phyloP scores from a whole-genome alignment of 768 basidiomycete species.

The Pleurotus tuoliensis region DNA sequence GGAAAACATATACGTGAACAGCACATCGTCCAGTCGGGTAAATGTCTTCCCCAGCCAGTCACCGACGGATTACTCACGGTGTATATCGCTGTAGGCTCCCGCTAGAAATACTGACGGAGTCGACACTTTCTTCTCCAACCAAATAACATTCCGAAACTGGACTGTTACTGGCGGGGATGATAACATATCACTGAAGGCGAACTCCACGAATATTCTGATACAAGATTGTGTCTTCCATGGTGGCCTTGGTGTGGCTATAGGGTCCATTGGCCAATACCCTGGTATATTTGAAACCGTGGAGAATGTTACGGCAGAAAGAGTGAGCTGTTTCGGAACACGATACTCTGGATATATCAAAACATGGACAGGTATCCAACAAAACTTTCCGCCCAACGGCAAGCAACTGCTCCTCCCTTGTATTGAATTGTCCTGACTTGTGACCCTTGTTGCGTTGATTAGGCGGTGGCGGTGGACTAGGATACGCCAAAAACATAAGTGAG shows the following conservation, averaged over 20 bases:
- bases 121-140: constrained; percentile 33
- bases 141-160: constrained; percentile 34
- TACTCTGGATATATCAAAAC: constrained; percentile 31
- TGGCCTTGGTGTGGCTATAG: constrained; percentile 37
- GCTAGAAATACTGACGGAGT: constrained; percentile 34
- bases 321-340: constrained; percentile 18
- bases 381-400: constrained; percentile 29
- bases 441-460: constrained; percentile 12
- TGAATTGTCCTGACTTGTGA: neutral
- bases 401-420: neutral
- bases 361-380: constrained; percentile 29
- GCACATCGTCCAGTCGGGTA: constrained; percentile 29
- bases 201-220: constrained; percentile 37
- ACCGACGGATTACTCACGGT: neutral
- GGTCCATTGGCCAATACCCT: constrained; percentile 28
- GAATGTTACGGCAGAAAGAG: constrained; percentile 24
- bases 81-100: constrained; percentile 15
- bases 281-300: constrained; percentile 25
- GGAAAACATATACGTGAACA: constrained; percentile 36
- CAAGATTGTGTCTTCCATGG: constrained; percentile 31
- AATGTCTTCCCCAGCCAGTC: neutral
- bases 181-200: constrained; percentile 35
- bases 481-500: constrained; percentile 24
- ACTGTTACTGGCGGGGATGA: constrained; percentile 36
- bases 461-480: constrained; percentile 29